Percentiles rank a stretch among this genome's conserved stretches.
Conservation (phyloP, 257 asterid species). For the Solanum peruvianum region DNA sequence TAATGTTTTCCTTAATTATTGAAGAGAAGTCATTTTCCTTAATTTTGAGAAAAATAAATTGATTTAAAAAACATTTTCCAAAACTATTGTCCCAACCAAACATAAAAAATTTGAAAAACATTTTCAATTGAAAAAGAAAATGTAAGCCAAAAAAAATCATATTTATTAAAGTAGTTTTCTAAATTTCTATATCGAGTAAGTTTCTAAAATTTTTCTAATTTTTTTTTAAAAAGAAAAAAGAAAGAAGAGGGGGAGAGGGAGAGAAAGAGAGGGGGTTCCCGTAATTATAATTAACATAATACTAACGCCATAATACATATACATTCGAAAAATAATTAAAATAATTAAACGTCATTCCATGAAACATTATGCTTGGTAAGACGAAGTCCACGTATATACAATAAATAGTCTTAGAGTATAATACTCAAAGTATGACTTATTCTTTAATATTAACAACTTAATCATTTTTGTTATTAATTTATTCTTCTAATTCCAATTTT, state of each 20-base stretch:
- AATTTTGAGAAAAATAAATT: no score
- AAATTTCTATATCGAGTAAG: neutral
- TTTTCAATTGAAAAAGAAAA: no score
- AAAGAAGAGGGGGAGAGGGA: neutral
- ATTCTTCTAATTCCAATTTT: neutral
- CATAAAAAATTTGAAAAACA: no score
- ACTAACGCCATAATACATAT: neutral
- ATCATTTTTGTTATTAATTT: neutral
- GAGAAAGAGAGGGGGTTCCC: neutral
- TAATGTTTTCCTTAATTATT: no score
- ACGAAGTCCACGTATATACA: neutral
- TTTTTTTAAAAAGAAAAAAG: neutral
- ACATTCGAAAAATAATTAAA: neutral
- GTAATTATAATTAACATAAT: neutral
- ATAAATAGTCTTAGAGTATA: neutral
- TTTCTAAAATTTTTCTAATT: neutral
- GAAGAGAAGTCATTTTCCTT: no score
- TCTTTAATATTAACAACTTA: neutral
- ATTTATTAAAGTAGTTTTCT: neutral
- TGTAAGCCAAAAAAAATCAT: no score
- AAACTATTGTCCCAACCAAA: no score
- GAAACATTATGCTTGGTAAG: neutral
- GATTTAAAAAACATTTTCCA: no score
- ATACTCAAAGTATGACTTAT: neutral
- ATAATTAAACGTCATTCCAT: no score